These are phyloP conservation scores for Paxillus rubicundulus DNA, from an alignment of 768 basidiomycete genomes.

Conservation along the genomic window DNA sequence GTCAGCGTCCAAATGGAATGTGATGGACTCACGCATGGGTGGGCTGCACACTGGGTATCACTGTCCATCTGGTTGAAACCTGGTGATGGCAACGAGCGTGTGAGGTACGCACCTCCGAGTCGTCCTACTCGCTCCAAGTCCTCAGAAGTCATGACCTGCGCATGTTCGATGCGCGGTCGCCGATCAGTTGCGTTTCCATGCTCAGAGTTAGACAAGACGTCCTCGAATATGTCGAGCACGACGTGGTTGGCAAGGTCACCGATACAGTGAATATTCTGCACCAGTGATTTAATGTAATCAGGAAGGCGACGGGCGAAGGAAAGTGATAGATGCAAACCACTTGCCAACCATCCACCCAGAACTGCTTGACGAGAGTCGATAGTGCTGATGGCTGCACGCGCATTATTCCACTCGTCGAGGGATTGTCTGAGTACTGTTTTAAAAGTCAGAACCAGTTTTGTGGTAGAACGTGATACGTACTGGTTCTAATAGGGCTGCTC, in stretches of 20 bases:
- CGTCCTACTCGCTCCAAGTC: slow-evolving; percentile 70
- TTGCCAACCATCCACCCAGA: slow-evolving; percentile 77
- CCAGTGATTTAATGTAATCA: background rate
- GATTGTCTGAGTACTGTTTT: slow-evolving; percentile 69
- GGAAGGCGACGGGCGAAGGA: background rate
- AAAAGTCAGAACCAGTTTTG: background rate
- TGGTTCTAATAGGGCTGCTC: slow-evolving; percentile 83
- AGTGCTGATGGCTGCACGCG: slow-evolving; percentile 54
- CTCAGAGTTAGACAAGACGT: slow-evolving; percentile 39
- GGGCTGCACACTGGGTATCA: slow-evolving; percentile 90
- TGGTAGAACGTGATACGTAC: slow-evolving; percentile 10
- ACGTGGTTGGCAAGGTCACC: slow-evolving; percentile 86
- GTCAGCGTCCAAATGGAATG: background rate
- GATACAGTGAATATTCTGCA: slow-evolving; percentile 83
- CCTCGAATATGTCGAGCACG: slow-evolving; percentile 81
- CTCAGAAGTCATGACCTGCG: slow-evolving; percentile 74
- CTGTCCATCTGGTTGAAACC: slow-evolving; percentile 35
- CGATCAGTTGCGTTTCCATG: slow-evolving; percentile 35
- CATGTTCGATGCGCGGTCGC: slow-evolving; percentile 87
- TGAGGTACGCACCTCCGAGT: slow-evolving; percentile 61
- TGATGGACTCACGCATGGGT: slow-evolving; percentile 70
- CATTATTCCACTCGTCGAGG: slow-evolving; percentile 69
- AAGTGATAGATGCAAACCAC: slow-evolving; percentile 52
- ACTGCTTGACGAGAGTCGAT: slow-evolving; percentile 51
- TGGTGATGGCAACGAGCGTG: background rate